A percentile compares a stretch with the other conserved stretches of the same genome.
phyloP scores from a whole-genome alignment of 306 rosid species.

The Sophora flavescens region DNA sequence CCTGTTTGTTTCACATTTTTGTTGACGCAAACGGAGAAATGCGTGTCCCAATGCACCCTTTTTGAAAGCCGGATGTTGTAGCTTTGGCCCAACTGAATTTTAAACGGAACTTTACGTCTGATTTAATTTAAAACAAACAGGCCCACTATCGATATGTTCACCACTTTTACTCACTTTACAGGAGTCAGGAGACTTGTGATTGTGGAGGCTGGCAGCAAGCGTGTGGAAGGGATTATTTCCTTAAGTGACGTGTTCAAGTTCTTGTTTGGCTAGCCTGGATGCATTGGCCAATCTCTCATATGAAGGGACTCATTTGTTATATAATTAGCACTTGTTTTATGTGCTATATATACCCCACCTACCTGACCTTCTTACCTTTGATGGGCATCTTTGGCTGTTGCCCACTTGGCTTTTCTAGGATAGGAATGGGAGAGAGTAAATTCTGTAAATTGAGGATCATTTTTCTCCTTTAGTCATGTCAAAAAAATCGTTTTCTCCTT shows the following conservation, averaged over 20 bases:
- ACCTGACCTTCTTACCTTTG: conserved; percentile 45
- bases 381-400: conserved; percentile 48
- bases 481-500: conserved; percentile 45
- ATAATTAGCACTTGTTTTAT: conserved; percentile 42
- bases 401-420: conserved; percentile 49
- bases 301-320: conserved; percentile 42
- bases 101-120: no score
- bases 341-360: conserved; percentile 48
- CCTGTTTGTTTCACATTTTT: no score
- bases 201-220: conserved; percentile 94
- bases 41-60: no score
- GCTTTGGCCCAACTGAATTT: no score
- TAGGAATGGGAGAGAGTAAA: conserved; percentile 57
- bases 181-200: conserved; percentile 88
- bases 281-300: conserved; percentile 17
- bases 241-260: conserved; percentile 81
- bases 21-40: no score
- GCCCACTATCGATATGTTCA: neutral
- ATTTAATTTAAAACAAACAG: no score
- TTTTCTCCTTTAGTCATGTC: conserved; percentile 45
- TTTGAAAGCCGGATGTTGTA: no score
- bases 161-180: conserved; percentile 45
- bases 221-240: conserved; percentile 87
- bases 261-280: conserved; percentile 59
- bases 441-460: conserved; percentile 67